Evolutionary conservation across 2,329 filamentous ascomycete species (phyloP).

Genomic region (Mollisia scopiformis): DNA sequence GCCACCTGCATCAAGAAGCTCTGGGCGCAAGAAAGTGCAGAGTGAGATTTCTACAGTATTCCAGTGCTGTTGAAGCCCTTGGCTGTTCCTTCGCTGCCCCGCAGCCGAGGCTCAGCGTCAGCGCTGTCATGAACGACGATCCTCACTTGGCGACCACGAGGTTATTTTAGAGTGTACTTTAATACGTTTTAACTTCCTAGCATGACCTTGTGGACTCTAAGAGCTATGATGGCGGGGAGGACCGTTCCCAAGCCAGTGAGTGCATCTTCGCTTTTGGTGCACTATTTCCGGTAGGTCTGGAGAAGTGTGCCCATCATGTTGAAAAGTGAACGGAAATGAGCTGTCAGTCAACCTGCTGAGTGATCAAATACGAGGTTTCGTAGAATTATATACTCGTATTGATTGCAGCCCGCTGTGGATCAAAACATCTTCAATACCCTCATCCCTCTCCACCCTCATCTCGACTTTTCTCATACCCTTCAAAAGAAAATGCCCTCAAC

Average conservation of each 20-base stretch:
- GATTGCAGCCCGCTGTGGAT: neutral
- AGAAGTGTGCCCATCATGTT: neutral
- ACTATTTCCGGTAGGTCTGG: neutral
- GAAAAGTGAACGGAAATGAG: neutral
- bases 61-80: neutral
- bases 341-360: neutral
- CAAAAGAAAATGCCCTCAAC: neutral
- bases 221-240: neutral
- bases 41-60: too few species aligned
- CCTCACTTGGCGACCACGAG: neutral
- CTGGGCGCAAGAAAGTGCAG: too few species aligned
- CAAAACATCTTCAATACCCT: neutral
- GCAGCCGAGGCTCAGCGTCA: constrained; percentile 2
- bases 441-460: neutral
- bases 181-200: neutral
- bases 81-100: neutral
- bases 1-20: neutral
- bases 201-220: neutral
- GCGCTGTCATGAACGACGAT: constrained; percentile 3
- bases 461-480: neutral
- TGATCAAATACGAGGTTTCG: neutral
- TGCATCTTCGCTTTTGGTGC: neutral
- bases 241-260: neutral
- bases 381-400: neutral
- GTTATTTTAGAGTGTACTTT: neutral